These are phyloP conservation scores for Nemania sp. DNA, from an alignment of 2,329 filamentous ascomycete species.

Conservation along the genomic window DNA sequence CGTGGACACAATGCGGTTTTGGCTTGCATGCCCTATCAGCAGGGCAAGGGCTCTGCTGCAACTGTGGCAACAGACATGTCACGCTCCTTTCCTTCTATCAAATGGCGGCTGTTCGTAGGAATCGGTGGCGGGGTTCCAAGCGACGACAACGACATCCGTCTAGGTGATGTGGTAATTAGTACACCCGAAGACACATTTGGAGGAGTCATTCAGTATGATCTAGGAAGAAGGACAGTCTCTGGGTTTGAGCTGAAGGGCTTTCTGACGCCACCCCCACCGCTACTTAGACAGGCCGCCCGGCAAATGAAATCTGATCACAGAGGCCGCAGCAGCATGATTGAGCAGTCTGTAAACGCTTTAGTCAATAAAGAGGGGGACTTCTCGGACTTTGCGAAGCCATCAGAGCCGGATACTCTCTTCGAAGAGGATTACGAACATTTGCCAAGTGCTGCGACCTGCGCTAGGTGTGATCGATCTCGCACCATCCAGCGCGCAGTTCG, in stretches of 20 bases:
- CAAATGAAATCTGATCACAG: constrained; percentile 7
- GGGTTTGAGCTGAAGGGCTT: constrained; percentile 7
- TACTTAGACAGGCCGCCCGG: constrained; percentile 6
- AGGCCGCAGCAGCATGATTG: constrained; percentile 1
- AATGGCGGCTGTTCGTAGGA: constrained; percentile 6
- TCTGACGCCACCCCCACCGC: not conserved
- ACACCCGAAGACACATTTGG: not conserved
- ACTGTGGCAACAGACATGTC: constrained; percentile 13
- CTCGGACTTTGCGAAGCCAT: not conserved
- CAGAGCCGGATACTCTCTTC: not conserved
- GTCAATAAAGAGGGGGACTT: not conserved
- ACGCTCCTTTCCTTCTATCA: constrained; percentile 24
- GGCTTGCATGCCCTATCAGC: constrained; percentile 1
- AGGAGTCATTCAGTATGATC: constrained; percentile 11
- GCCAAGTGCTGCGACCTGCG: not conserved
- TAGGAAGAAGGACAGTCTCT: not conserved
- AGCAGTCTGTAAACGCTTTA: not conserved
- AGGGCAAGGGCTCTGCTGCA: constrained; percentile 9
- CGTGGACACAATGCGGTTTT: constrained; percentile 4
- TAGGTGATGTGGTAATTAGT: constrained; percentile 12
- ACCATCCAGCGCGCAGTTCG: not conserved
- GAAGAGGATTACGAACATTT: not conserved
- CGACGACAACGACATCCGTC: constrained; percentile 5
- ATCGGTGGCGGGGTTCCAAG: constrained; percentile 12
- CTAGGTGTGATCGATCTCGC: not conserved